phyloP scores from a whole-genome alignment of 305 asterid genomes.

The Fraxinus angustifolia region DNA sequence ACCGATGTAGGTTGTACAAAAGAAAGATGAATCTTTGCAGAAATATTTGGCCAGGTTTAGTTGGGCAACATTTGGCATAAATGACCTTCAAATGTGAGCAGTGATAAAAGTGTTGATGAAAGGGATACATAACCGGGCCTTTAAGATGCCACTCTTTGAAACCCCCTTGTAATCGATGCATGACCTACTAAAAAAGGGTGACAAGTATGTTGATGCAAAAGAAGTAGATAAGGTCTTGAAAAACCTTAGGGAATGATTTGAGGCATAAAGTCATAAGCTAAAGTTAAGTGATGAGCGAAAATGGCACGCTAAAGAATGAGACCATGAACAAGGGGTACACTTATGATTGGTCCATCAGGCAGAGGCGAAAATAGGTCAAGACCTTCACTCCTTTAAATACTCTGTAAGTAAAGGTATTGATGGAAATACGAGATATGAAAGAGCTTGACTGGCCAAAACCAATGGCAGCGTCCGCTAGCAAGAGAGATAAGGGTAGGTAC shows the following conservation, averaged over 20 bases:
- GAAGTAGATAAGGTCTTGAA: not conserved
- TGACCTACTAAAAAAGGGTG: not conserved
- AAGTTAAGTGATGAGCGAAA: too few species aligned
- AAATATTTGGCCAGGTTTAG: not conserved
- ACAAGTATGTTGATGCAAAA: not conserved
- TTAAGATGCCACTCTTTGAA: not conserved
- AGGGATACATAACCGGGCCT: not conserved
- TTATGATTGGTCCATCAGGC: too few species aligned
- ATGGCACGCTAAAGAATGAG: too few species aligned
- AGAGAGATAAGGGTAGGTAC: not conserved
- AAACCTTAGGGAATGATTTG: not conserved
- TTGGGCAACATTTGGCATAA: not conserved
- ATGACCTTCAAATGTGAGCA: not conserved
- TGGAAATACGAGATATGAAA: not conserved
- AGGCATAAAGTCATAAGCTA: not conserved
- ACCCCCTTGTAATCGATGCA: not conserved
- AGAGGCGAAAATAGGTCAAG: too few species aligned
- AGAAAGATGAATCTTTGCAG: too few species aligned
- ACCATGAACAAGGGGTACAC: too few species aligned
- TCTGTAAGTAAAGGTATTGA: not conserved
- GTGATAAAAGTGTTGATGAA: not conserved
- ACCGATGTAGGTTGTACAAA: too few species aligned
- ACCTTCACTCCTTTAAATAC: too few species aligned
- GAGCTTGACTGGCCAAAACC: not conserved
- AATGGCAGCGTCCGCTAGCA: not conserved